Conservation (phyloP, 2,329 filamentous ascomycete genomes). For the Arthroderma sp. region DNA sequence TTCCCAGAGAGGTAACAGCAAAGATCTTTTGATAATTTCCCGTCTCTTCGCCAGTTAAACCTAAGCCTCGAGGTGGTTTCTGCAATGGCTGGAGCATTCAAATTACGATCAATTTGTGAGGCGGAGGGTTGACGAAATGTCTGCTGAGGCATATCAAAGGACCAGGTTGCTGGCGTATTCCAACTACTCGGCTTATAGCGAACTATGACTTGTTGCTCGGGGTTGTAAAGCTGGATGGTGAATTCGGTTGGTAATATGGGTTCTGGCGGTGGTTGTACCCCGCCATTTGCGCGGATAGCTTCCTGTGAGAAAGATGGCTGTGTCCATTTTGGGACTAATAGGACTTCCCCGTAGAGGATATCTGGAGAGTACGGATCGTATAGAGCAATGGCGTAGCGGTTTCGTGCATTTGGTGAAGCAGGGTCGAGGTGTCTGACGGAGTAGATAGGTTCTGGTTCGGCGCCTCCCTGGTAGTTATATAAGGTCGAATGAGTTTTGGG, state of each 20-base stretch:
- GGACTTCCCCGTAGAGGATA: constrained; percentile 75
- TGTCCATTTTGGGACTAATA: constrained; percentile 73
- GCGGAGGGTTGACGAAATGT: constrained; percentile 70
- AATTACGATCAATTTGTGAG: constrained; percentile 63
- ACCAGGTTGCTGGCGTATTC: constrained; percentile 70
- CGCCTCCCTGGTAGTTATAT: constrained; percentile 54
- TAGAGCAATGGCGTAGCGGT: constrained; percentile 76
- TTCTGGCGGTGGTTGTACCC: constrained; percentile 50
- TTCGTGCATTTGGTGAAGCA: constrained; percentile 53
- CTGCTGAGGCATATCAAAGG: constrained; percentile 81
- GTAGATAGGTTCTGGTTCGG: constrained; percentile 68
- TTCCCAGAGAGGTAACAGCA: constrained; percentile 77
- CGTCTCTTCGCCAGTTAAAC: constrained; percentile 83
- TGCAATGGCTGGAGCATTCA: constrained; percentile 45
- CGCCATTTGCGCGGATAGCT: constrained; percentile 58
- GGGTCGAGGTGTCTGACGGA: constrained; percentile 66
- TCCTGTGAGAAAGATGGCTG: constrained; percentile 71
- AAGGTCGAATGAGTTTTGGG: constrained; percentile 27
- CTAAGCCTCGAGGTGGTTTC: constrained; percentile 56
- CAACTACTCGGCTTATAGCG: constrained; percentile 58
- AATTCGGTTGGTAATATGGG: constrained; percentile 68
- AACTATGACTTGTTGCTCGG: constrained; percentile 67
- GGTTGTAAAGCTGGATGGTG: constrained; percentile 82
- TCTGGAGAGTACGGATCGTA: constrained; percentile 70
- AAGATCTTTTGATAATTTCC: constrained; percentile 73